Conservation (phyloP, 2,329 filamentous ascomycete genomes). For the Aureobasidium sp. region DNA sequence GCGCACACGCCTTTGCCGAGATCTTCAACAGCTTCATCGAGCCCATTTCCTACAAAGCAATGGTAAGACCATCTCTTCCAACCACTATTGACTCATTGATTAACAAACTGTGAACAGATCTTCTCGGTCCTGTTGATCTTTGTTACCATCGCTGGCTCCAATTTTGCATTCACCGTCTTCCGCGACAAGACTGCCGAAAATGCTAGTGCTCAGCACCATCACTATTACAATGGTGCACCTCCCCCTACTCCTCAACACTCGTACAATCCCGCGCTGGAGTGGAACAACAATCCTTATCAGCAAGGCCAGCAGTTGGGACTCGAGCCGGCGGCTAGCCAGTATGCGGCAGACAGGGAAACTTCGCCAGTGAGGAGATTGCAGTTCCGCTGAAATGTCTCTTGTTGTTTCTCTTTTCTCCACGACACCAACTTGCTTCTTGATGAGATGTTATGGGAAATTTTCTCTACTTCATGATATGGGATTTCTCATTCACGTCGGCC, state of each 20-base stretch:
- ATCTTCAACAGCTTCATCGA: slow-evolving; percentile 94
- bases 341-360: slow-evolving; percentile 25
- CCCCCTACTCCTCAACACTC: slow-evolving; percentile 30
- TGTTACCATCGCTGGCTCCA: slow-evolving; percentile 49
- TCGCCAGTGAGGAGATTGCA: slow-evolving; percentile 29
- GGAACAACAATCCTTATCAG: slow-evolving; percentile 25
- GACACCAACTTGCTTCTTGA: background rate
- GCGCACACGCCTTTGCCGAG: slow-evolving; percentile 79
- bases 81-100: background rate
- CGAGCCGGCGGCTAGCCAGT: slow-evolving; percentile 28
- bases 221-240: slow-evolving; percentile 21
- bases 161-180: slow-evolving; percentile 54
- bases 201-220: slow-evolving; percentile 16
- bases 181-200: slow-evolving; percentile 34
- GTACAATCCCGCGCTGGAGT: slow-evolving; percentile 24
- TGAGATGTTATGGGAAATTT: background rate
- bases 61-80: slow-evolving; percentile 41
- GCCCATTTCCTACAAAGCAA: slow-evolving; percentile 77
- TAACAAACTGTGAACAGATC: slow-evolving; percentile 35
- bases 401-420: background rate
- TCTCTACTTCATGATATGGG: background rate
- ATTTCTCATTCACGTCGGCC: background rate
- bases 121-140: slow-evolving; percentile 44
- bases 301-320: slow-evolving; percentile 19
- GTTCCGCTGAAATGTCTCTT: slow-evolving; percentile 22